Base-by-base conservation (phyloP, 306 rosid species). In the Comarum palustre region DNA sequence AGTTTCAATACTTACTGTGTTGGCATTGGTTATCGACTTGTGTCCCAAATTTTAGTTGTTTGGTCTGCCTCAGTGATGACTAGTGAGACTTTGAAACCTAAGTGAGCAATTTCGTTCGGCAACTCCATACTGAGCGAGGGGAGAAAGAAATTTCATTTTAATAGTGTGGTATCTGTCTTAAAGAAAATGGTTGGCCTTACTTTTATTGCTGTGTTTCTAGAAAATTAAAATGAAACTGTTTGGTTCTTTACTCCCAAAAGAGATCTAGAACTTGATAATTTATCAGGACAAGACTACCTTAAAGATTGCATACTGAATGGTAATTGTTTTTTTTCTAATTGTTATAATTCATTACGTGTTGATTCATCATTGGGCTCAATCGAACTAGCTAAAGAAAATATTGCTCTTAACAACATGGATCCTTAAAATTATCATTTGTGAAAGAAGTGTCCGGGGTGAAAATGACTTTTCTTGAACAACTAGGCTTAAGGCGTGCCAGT, bases 331-430 rank as follows among this genome's bases (percentile, higher is more conserved):
- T 61, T 60, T 15, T 32, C 55, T 67, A 43, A 78, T 66, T 69
- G 39, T 75, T 60, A 69, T 50, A n/a, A 69, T 65, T 68, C 71
- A 3, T 71, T 75, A 94, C 96, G 98, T 54, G 78, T 94, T 46
- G 96, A 94, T 72, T 67, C 97, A 60, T 94, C 97, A 38, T 67
- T 78, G 61, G 88, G 88, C n/a, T 95, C 95, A 41, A 76, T 94
- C 79, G 96, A 87, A 78, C 89, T 93, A 63, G 98, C 98, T 13
- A 84, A 80, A 69, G 98, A 91, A 91, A 94, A 94, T 76, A 85
- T 86, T 48, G 80, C 73, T 59, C 90, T 87, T 39, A 94, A 94
- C 82, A 80, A 69, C 80, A 75, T 94, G 87, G 96, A 86, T 83
- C 90, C 94, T 2, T 85, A 72, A 77, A 80, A 81, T 86, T 94